Evolutionary conservation across 805 yeast genomes (phyloP).

Genomic region (Wickerhamiella sergipiensis): DNA sequence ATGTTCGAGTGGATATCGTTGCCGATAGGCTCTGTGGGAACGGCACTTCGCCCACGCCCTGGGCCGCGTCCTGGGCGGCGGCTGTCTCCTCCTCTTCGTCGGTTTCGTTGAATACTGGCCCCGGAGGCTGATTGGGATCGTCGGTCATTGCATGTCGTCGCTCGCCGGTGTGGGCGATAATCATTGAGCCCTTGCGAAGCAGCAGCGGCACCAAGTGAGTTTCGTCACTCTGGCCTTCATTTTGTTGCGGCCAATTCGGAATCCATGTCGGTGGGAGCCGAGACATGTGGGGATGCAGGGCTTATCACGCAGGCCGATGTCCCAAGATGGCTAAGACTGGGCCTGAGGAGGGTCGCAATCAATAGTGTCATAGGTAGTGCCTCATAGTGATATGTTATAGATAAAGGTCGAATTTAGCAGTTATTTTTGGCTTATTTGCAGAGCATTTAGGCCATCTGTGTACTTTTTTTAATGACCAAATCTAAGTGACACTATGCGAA

Average conservation of each 20-base stretch:
- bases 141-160: slow-evolving; percentile 8
- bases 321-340: no score
- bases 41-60: not conserved
- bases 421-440: no score
- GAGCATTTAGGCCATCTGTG: no score
- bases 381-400: no score
- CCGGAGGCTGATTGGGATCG: not conserved
- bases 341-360: no score
- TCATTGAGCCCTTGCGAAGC: slow-evolving; percentile 23
- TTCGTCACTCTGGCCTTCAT: not conserved
- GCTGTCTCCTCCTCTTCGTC: not conserved
- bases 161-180: slow-evolving; percentile 34
- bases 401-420: no score
- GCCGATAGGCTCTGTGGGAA: slow-evolving; percentile 2
- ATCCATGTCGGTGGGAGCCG: not conserved
- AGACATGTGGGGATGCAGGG: not conserved
- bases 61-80: slow-evolving; percentile 1
- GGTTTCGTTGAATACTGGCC: not conserved
- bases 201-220: not conserved
- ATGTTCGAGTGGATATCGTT: not conserved
- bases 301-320: not conserved
- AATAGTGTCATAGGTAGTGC: no score
- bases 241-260: not conserved
- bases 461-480: no score
- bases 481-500: no score